phyloP scores from a whole-genome alignment of 2,329 filamentous ascomycete genomes.

The Coleophoma eucalyptorum region DNA sequence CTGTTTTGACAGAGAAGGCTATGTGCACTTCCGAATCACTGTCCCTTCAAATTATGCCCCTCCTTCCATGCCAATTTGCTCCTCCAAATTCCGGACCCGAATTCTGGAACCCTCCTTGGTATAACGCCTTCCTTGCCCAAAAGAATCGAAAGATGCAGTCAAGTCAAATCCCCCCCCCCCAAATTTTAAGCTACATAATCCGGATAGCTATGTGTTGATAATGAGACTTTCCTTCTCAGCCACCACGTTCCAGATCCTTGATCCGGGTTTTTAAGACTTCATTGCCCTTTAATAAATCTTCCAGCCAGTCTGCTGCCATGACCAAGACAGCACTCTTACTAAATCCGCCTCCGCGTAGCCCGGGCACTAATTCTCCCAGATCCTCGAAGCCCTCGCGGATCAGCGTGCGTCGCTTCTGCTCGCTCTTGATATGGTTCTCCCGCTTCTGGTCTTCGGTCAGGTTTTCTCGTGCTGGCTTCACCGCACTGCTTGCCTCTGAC shows the following conservation, averaged over 20 bases:
- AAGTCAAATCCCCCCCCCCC: no score
- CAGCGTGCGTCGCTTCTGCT: slow-evolving; percentile 79
- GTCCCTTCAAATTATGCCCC: no score
- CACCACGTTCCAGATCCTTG: background rate
- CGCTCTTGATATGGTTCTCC: slow-evolving; percentile 82
- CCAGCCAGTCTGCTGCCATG: slow-evolving; percentile 75
- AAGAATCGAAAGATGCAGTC: no score
- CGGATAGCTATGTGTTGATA: no score
- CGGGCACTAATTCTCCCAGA: slow-evolving; percentile 72
- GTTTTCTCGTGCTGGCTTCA: slow-evolving; percentile 54
- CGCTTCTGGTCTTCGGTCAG: slow-evolving; percentile 77
- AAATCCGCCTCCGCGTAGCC: slow-evolving; percentile 67
- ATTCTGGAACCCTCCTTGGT: no score
- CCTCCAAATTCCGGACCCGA: no score
- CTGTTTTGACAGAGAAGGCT: no score
- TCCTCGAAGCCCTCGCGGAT: slow-evolving; percentile 81
- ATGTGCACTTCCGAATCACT: no score
- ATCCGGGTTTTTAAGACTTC: slow-evolving; percentile 52
- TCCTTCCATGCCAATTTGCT: no score
- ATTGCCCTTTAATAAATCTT: slow-evolving; percentile 69
- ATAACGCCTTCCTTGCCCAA: no score
- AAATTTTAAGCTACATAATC: no score
- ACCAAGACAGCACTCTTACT: slow-evolving; percentile 80
- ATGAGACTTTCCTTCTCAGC: no score
- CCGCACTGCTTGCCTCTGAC: slow-evolving; percentile 17